Evolutionary conservation across 2,329 filamentous ascomycete species (phyloP), one percentile per base, ranked within the genome.

Genomic region (Pseudohalonectria lignicola): DNA sequence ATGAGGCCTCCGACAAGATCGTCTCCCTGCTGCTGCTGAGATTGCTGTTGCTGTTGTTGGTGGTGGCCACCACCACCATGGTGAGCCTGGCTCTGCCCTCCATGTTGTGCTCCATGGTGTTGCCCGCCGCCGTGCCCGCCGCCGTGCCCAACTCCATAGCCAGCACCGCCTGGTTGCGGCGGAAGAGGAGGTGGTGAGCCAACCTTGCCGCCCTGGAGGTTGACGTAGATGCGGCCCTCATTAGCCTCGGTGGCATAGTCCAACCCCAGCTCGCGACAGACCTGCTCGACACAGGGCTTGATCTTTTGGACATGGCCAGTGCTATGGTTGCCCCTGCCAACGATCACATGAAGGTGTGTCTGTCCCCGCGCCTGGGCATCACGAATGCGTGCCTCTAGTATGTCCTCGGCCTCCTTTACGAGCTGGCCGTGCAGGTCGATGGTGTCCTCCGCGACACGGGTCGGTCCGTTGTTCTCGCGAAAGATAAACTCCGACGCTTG

Each of bases 401-500:
- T 92, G 46, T 86, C 76, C 66, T 94, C 87, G 5, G 92, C 92
- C 65, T 96, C 92, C 56, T 94, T 86, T 42, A 94, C 88, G 52
- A 82, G 95, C 54, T 93, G 83, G 3, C 92, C 92, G 59, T 98
- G 92, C 34, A 98, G 69, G 62, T 98, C 92, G 50, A 98, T 88
- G 8, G 83, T 86, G 60, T 96, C 90, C 30, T 68, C 67, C 13
- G 76, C 71, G 9, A 94, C 82, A 43, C 82, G 77, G 15, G 77
- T 84, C 3, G 68, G 59, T 16, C 84, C 79, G 56, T 96, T 96
- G 67, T 95, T 95, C 63, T 90, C 86, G 30, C 87, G 81, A 67
- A 98, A 95, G 56, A 96, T 96, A 60, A 76, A 94, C 42, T 95
- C 85, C 42, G 85, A 86, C 2, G 92, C 92, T 60, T 94, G 86